Conservation (phyloP, 345 rosid genomes). For the Boechera stricta region DNA sequence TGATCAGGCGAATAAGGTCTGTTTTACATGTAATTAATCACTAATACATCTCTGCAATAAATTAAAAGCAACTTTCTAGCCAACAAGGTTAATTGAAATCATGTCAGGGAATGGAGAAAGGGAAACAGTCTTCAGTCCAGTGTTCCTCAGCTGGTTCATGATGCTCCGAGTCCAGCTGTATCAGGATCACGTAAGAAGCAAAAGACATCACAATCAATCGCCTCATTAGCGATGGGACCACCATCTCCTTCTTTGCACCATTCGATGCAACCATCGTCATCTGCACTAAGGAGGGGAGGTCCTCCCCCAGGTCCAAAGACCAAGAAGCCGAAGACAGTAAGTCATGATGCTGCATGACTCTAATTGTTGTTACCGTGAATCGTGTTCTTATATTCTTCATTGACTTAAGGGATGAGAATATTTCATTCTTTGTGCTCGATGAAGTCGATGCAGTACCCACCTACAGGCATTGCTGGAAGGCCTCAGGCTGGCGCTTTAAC, state of each 20-base stretch:
- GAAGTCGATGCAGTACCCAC: slow-evolving; percentile 71
- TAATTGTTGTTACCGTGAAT: neutral
- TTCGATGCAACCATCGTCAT: slow-evolving; percentile 84
- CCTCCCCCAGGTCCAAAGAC: slow-evolving; percentile 66
- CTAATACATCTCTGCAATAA: neutral
- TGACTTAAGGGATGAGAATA: slow-evolving; percentile 34
- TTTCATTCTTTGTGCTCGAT: slow-evolving; percentile 49
- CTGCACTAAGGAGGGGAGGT: slow-evolving; percentile 73
- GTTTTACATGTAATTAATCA: slow-evolving; percentile 24
- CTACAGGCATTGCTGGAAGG: slow-evolving; percentile 72
- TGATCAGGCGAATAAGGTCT: slow-evolving; percentile 85
- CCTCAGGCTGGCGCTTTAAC: slow-evolving; percentile 62
- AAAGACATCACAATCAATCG: slow-evolving; percentile 78
- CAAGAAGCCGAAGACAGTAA: slow-evolving; percentile 88
- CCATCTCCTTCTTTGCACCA: slow-evolving; percentile 82
- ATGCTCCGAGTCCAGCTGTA: slow-evolving; percentile 78
- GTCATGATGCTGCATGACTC: slow-evolving; percentile 43
- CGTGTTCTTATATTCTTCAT: slow-evolving; percentile 16
- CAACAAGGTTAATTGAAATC: slow-evolving; percentile 6
- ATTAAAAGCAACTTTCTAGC: slow-evolving; percentile 1
- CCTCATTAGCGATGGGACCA: slow-evolving; percentile 76
- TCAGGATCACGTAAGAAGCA: slow-evolving; percentile 92
- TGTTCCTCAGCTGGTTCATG: slow-evolving; percentile 68
- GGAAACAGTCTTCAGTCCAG: slow-evolving; percentile 67
- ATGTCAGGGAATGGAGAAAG: slow-evolving; percentile 92